phyloP scores from a whole-genome alignment of 177 flowering plant species.

The Vitis hybrid region DNA sequence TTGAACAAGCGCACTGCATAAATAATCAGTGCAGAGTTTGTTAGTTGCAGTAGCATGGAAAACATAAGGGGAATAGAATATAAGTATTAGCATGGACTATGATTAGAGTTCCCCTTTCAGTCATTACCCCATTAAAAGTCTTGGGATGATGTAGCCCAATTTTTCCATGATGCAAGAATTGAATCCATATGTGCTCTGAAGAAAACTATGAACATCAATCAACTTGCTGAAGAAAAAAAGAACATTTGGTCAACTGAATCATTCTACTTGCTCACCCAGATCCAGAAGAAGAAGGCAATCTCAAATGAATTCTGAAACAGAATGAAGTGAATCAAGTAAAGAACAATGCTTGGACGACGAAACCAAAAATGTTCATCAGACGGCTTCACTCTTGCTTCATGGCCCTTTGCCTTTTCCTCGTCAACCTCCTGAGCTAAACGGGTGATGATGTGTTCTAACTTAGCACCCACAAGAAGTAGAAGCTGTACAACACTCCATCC shows the following conservation, averaged over 20 bases:
- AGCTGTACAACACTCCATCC: slow-evolving; percentile 38
- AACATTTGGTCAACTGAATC: too few relatives aligned
- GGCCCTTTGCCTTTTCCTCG: slow-evolving; percentile 17
- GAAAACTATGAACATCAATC: neutral
- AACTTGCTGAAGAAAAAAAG: too few relatives aligned
- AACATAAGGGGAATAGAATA: neutral
- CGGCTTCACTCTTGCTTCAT: slow-evolving; percentile 47
- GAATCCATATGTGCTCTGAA: slow-evolving; percentile 46
- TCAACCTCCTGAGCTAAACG: slow-evolving; percentile 59
- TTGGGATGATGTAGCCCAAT: slow-evolving; percentile 54
- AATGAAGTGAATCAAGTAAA: slow-evolving; percentile 69
- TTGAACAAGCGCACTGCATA: slow-evolving; percentile 70
- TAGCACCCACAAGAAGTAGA: slow-evolving; percentile 74
- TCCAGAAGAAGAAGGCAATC: slow-evolving; percentile 86
- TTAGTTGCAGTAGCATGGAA: neutral
- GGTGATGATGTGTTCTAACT: slow-evolving; percentile 66
- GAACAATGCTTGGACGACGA: slow-evolving; percentile 48
- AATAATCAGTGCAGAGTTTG: neutral
- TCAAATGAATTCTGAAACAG: slow-evolving; percentile 81
- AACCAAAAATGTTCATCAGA: slow-evolving; percentile 82
- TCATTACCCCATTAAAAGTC: slow-evolving; percentile 78
- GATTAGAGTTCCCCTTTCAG: slow-evolving; percentile 2
- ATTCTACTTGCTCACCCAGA: slow-evolving; percentile 41
- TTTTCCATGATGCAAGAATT: slow-evolving; percentile 85
- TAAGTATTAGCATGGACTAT: neutral